Conservation (phyloP, 2,329 filamentous ascomycete genomes). For the Sordariomycetes sp. region DNA sequence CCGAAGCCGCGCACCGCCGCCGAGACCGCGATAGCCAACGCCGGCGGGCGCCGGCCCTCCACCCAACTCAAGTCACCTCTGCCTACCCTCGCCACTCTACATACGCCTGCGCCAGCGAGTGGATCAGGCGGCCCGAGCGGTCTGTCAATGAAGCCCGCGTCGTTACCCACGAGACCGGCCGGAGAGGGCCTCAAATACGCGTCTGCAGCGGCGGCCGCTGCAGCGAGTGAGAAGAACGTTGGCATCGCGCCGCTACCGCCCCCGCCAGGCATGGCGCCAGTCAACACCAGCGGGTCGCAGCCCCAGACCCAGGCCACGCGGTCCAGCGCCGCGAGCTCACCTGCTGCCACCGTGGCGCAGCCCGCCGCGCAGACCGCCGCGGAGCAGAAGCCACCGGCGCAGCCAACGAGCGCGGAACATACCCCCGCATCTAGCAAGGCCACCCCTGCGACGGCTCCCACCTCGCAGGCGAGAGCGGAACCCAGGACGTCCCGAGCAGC, state of each 20-base stretch:
- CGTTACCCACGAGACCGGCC: slow-evolving; percentile 68
- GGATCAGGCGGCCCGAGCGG: slow-evolving; percentile 29
- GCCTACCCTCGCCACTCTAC: slow-evolving; percentile 81
- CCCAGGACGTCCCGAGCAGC: slow-evolving; percentile 18
- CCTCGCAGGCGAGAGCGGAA: slow-evolving; percentile 12
- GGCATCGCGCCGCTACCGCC: slow-evolving; percentile 90
- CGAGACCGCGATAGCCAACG: slow-evolving; percentile 37
- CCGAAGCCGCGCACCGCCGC: slow-evolving; percentile 23
- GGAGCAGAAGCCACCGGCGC: not conserved
- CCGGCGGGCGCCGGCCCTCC: slow-evolving; percentile 58
- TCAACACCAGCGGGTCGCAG: slow-evolving; percentile 22
- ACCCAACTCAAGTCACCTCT: slow-evolving; percentile 87
- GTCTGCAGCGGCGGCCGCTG: slow-evolving; percentile 86
- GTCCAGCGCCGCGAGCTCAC: slow-evolving; percentile 40
- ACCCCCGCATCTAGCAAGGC: slow-evolving; percentile 12
- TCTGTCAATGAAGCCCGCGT: slow-evolving; percentile 80
- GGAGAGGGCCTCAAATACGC: slow-evolving; percentile 94
- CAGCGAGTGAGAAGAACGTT: slow-evolving; percentile 73
- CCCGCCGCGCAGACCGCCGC: slow-evolving; percentile 18
- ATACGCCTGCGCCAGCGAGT: slow-evolving; percentile 53
- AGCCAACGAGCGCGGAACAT: slow-evolving; percentile 12
- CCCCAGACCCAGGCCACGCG: slow-evolving; percentile 30
- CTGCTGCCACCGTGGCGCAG: slow-evolving; percentile 31
- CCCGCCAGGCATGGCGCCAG: slow-evolving; percentile 50
- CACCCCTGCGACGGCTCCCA: slow-evolving; percentile 13